phyloP scores from a whole-genome alignment of 1,139 yeast species.

The Scheffersomyces quercinus region DNA sequence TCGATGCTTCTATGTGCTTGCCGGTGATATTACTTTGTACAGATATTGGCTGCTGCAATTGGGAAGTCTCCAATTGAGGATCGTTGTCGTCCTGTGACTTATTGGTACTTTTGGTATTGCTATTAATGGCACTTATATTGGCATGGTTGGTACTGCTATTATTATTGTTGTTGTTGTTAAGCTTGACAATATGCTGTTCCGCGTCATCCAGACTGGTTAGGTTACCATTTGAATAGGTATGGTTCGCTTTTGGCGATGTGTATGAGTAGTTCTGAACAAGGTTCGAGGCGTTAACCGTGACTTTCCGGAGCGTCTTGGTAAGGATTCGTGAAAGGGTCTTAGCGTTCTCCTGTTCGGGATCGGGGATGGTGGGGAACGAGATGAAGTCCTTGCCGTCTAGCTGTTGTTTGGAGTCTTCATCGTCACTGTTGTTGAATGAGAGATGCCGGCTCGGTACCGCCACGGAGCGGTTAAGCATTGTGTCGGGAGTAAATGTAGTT shows the following conservation, averaged over 20 bases:
- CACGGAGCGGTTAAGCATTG: no score
- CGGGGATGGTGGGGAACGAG: slow-evolving; percentile 48
- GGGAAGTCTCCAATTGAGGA: no score
- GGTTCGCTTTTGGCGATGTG: slow-evolving; percentile 8
- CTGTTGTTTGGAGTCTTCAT: slow-evolving; percentile 15
- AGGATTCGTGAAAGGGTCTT: slow-evolving; percentile 35
- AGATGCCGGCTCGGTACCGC: background rate
- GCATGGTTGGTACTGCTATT: no score
- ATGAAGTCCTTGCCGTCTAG: slow-evolving; percentile 27
- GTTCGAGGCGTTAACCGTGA: slow-evolving; percentile 45
- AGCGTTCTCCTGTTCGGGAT: slow-evolving; percentile 38
- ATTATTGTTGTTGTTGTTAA: no score
- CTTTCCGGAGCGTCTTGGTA: slow-evolving; percentile 44
- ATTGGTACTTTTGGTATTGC: no score
- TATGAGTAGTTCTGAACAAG: slow-evolving; percentile 35
- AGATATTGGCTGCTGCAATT: no score
- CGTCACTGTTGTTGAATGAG: slow-evolving; percentile 16
- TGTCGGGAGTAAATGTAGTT: no score
- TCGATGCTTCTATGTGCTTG: background rate
- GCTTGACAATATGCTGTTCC: background rate
- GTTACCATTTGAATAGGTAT: background rate
- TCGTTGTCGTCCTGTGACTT: no score
- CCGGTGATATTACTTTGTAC: no score
- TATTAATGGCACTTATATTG: no score
- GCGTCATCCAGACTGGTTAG: background rate